phyloP scores from a whole-genome alignment of 164 flowering plant genomes.

The Cinnamomum micranthum region DNA sequence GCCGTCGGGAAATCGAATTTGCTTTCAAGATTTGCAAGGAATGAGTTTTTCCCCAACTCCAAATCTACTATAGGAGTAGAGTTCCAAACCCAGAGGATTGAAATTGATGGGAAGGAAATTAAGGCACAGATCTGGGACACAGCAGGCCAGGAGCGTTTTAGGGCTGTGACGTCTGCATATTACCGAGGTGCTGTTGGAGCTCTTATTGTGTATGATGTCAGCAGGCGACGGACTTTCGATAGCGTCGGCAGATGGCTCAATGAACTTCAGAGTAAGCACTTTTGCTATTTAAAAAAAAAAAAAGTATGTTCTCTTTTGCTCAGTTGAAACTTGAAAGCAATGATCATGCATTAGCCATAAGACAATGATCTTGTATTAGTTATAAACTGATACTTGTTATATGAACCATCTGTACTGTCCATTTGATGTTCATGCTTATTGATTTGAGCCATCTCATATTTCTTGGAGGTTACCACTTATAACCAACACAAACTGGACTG shows the following conservation, averaged over 20 bases:
- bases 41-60: conserved; percentile 64
- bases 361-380: too few species aligned
- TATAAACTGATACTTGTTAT: too few species aligned
- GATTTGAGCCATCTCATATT: too few species aligned
- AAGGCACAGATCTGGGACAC: conserved; percentile 80
- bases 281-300: too few species aligned
- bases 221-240: conserved; percentile 66
- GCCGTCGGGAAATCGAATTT: conserved; percentile 74
- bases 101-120: conserved; percentile 62
- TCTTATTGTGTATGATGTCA: conserved; percentile 61
- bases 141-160: conserved; percentile 70
- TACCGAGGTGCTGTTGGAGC: conserved; percentile 75
- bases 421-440: too few species aligned
- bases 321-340: too few species aligned
- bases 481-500: too few species aligned
- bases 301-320: too few species aligned
- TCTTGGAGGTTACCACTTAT: too few species aligned
- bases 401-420: too few species aligned
- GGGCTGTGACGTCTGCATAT: conserved; percentile 74
- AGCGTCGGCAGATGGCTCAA: conserved; percentile 69
- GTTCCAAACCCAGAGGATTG: conserved; percentile 67
- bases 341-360: too few species aligned
- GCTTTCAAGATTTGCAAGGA: conserved; percentile 66
- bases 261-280: conserved; percentile 58
- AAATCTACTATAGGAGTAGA: conserved; percentile 75